A percentile compares a stretch with the other conserved stretches of the same genome.
These are phyloP conservation scores for Saturnispora besseyi DNA, from an alignment of 805 yeast species.

Conservation along the genomic window DNA sequence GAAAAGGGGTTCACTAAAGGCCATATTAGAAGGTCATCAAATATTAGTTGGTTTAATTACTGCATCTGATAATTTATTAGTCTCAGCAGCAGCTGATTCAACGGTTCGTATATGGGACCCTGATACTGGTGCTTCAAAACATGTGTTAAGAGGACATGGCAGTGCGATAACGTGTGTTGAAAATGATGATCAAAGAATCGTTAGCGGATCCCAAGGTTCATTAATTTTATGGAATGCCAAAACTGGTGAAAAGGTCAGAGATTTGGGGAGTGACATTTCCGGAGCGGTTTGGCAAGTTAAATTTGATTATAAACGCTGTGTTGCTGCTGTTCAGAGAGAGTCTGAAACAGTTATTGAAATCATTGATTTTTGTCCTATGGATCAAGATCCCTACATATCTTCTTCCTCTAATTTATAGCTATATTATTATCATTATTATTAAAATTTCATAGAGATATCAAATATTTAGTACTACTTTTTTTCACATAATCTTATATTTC, in stretches of 20 bases:
- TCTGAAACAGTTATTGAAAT: constrained; percentile 73
- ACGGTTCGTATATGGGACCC: constrained; percentile 93
- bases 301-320: constrained; percentile 74
- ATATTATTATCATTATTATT: background rate
- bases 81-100: constrained; percentile 94
- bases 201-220: constrained; percentile 85
- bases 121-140: constrained; percentile 52
- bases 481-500: background rate
- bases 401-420: background rate
- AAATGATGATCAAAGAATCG: constrained; percentile 73
- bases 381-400: constrained; percentile 8
- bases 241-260: constrained; percentile 67
- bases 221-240: constrained; percentile 80
- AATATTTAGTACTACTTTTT: background rate
- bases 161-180: constrained; percentile 90
- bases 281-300: constrained; percentile 94
- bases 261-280: constrained; percentile 61
- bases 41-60: constrained; percentile 84
- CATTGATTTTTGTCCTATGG: constrained; percentile 56
- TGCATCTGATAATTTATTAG: constrained; percentile 64
- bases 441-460: background rate
- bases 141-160: constrained; percentile 71
- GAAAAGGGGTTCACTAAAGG: constrained; percentile 58
- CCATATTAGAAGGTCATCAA: constrained; percentile 77
- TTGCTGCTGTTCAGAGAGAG: constrained; percentile 76